phyloP scores from a whole-genome alignment of 805 yeast species.

The Novakomyces olei region DNA sequence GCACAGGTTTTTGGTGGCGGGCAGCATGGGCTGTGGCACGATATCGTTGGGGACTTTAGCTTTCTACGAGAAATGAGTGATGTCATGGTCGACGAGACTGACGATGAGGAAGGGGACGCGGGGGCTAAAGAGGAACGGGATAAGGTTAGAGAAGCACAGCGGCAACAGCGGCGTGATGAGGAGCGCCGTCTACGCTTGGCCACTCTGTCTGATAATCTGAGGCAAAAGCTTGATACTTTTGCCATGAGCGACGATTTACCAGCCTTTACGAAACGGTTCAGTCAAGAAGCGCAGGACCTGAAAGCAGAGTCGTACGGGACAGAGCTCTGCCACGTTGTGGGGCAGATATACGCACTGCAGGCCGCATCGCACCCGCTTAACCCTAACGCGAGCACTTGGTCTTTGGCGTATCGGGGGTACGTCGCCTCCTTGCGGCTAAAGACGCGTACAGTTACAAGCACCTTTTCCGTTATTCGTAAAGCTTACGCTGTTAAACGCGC shows the following conservation, averaged over 20 bases:
- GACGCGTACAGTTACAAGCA: background rate
- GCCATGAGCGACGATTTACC: background rate
- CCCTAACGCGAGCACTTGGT: background rate
- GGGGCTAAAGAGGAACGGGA: background rate
- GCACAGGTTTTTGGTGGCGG: background rate
- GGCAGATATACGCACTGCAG: background rate
- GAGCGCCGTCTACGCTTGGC: background rate
- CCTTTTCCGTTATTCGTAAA: background rate
- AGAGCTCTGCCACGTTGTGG: background rate
- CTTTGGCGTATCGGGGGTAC: background rate
- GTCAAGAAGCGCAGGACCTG: background rate
- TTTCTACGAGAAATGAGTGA: background rate
- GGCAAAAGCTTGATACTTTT: background rate
- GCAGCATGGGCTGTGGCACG: background rate
- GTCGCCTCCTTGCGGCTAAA: background rate
- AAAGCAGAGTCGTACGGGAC: background rate
- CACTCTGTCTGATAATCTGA: background rate
- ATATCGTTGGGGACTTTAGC: background rate
- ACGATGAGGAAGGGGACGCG: background rate
- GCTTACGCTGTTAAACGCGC: background rate
- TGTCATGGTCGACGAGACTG: background rate
- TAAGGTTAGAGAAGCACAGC: background rate
- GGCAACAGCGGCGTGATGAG: no score
- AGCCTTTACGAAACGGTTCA: background rate
- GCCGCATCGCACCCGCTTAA: background rate